phyloP scores from a whole-genome alignment of 208 protist genomes.

The Chromosphaera perkinsii region DNA sequence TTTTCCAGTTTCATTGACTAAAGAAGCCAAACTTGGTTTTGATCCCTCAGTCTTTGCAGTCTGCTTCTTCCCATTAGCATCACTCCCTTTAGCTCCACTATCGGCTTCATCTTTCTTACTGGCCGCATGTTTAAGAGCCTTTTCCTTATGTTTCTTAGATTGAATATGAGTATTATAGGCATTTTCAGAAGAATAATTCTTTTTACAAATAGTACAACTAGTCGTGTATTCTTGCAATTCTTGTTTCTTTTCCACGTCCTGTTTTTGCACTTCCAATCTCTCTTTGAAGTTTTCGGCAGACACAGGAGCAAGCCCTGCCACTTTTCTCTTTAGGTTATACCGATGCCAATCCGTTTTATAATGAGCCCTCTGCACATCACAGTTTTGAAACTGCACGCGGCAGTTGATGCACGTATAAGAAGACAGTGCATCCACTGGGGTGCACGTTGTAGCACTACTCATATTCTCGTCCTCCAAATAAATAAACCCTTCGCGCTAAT shows the following conservation, averaged over 20 bases:
- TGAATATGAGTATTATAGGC: conserved; percentile 25
- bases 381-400: conserved; percentile 21
- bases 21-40: no score
- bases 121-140: conserved; percentile 6
- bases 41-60: neutral
- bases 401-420: conserved; percentile 34
- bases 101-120: neutral
- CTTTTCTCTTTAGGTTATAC: conserved; percentile 41
- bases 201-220: conserved; percentile 24
- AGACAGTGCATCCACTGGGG: no score
- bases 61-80: no score
- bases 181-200: conserved; percentile 24
- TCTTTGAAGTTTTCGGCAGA: conserved; percentile 26
- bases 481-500: no score
- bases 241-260: neutral
- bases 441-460: no score
- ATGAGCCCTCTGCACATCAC: conserved; percentile 24
- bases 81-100: no score
- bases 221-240: neutral
- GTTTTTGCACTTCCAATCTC: conserved; percentile 3
- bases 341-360: conserved; percentile 37
- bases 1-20: no score
- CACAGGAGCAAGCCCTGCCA: conserved; percentile 21
- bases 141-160: conserved; percentile 47
- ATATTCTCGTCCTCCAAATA: no score